Conservation (phyloP, 2,329 filamentous ascomycete species). For the Ophiostoma sp. region DNA sequence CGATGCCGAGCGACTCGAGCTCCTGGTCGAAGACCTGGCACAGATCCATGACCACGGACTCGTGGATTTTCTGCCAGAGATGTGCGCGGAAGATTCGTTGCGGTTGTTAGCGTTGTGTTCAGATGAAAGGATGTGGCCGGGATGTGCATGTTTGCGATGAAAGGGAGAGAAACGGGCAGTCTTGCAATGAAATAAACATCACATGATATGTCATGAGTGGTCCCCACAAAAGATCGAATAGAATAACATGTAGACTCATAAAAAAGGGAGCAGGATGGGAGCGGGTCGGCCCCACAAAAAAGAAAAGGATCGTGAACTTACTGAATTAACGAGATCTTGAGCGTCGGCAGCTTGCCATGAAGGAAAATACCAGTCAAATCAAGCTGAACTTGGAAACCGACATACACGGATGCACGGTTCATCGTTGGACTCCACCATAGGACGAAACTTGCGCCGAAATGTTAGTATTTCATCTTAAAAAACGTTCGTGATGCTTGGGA, state of each 20-base stretch:
- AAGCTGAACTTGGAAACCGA: slow-evolving; percentile 98
- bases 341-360: slow-evolving; percentile 95
- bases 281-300: background rate
- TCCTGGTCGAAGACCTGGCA: slow-evolving; percentile 99
- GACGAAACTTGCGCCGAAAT: slow-evolving; percentile 46
- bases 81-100: slow-evolving; percentile 89
- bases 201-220: background rate
- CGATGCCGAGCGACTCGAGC: slow-evolving; percentile 90
- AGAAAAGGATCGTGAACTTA: background rate
- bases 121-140: background rate
- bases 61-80: slow-evolving; percentile 99
- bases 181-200: background rate
- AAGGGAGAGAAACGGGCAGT: background rate
- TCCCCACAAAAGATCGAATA: too few species aligned
- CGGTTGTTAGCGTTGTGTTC: background rate
- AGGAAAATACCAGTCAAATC: slow-evolving; percentile 98
- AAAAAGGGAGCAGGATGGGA: background rate
- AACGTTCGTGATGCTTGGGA: background rate
- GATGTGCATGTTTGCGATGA: background rate
- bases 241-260: too few species aligned
- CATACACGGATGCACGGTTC: slow-evolving; percentile 94
- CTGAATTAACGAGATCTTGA: slow-evolving; percentile 97
- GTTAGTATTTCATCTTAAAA: background rate
- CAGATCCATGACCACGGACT: slow-evolving; percentile 97
- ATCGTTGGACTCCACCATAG: slow-evolving; percentile 95